Evolutionary conservation across 768 basidiomycete genomes (phyloP), one percentile per base, ranked within the genome.

Genomic region (Russula ochroleuca): DNA sequence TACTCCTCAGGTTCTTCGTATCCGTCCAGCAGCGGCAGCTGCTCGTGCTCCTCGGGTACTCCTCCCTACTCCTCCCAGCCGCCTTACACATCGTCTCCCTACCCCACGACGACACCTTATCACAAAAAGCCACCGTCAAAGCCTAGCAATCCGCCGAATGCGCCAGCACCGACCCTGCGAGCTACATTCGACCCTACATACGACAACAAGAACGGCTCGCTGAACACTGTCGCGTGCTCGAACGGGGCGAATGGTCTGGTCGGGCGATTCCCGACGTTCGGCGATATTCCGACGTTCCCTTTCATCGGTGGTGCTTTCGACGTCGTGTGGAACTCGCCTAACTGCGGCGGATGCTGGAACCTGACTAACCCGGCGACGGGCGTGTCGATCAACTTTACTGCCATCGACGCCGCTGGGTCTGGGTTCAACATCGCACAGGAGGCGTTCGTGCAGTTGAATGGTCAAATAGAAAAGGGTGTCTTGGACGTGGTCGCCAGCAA

Each of bases 301-400:
- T 70, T 76, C 71, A 83, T 88, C 68, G 85, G 84, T 35, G 85
- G 81, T 1, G 81, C 78, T 0, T 74, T 77, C 17, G 82, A 78
- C 41, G 75, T 87, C 61, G 72, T 71, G 7, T 86, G 74, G 73
- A 77, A 83, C 70, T 85, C 83, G 1, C 63, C 71, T 1, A 73
- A 76, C 49, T 88, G 86, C 67, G 84, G 84, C 1, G 78, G 79
- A 28, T 88, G 87, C 73, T 88, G 84, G 84, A 59, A 77, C 62
- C 70, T 87, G 66, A 79, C 80, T 6, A 86, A 78, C 72, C 75
- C 76, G 6, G 75, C 76, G 4, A 67, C 59, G 1, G 69, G 68
- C 23, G 77, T 64, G 61, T 78, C 70, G 58, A 75, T 85, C 71
- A 78, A 76, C 45, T 70, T 86, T 13, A 71, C 81, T 1, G 85